phyloP scores from a whole-genome alignment of 441 rosid genomes.

The Bocquillonia castaneifolia region DNA sequence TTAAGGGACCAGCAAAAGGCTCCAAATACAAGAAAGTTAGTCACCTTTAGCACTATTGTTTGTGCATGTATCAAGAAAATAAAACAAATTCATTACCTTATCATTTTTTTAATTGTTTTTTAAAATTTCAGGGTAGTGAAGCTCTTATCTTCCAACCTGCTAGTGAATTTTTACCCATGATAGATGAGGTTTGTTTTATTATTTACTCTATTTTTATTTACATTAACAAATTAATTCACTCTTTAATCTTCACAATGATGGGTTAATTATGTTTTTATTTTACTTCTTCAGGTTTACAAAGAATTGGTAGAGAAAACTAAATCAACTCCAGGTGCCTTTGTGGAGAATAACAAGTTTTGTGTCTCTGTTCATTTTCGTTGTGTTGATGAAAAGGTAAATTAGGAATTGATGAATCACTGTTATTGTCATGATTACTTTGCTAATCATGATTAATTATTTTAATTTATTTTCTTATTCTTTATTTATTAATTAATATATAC shows the following conservation, averaged over 20 bases:
- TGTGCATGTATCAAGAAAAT: neutral
- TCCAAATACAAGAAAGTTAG: conserved; percentile 55
- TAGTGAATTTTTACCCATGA: conserved; percentile 60
- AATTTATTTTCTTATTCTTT: neutral
- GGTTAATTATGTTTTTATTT: neutral
- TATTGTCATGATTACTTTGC: neutral
- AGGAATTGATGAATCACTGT: conserved; percentile 6
- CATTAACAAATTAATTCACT: neutral
- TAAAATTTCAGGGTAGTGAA: conserved; percentile 32
- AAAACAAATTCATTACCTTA: neutral
- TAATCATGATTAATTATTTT: neutral
- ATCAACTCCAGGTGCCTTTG: conserved; percentile 59
- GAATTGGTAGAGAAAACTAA: conserved; percentile 52
- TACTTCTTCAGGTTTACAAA: conserved; percentile 37
- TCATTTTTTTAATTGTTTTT: neutral
- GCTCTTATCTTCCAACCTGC: conserved; percentile 64
- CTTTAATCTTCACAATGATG: neutral
- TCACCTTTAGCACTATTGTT: conserved; percentile 14
- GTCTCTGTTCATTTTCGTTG: conserved; percentile 74
- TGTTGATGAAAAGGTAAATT: conserved; percentile 56
- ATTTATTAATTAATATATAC: neutral
- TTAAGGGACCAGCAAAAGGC: conserved; percentile 75
- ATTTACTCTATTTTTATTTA: too few species aligned
- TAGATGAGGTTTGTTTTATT: conserved; percentile 41
- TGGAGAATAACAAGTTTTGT: conserved; percentile 79